Conservation (phyloP, 345 rosid genomes). For the Brassica napus region Da-Ae NC_063450.1:50500001-50500500, state of each 20-base stretch:
- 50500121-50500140: not conserved
- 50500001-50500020: not conserved
- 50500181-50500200: not conserved
- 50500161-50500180: not conserved
- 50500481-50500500: not conserved
- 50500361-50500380: not conserved
- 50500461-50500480: not conserved
- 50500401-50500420: not conserved
- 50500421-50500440: not conserved
- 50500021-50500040: not conserved
- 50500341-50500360: not conserved
- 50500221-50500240: slow-evolving; percentile 3
- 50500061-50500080: not conserved
- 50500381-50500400: not conserved
- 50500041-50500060: not conserved
- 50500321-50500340: not conserved
- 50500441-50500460: not conserved
- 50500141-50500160: not conserved
- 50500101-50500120: not conserved
- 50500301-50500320: not conserved
- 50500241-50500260: slow-evolving; percentile 1
- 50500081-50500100: not conserved
- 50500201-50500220: not conserved
- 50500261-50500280: not conserved
- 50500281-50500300: not conserved